Evolutionary conservation across 163 green algal genomes (phyloP), one percentile per base, ranked within the genome.

Genomic region (Scenedesmus sp.): DNA sequence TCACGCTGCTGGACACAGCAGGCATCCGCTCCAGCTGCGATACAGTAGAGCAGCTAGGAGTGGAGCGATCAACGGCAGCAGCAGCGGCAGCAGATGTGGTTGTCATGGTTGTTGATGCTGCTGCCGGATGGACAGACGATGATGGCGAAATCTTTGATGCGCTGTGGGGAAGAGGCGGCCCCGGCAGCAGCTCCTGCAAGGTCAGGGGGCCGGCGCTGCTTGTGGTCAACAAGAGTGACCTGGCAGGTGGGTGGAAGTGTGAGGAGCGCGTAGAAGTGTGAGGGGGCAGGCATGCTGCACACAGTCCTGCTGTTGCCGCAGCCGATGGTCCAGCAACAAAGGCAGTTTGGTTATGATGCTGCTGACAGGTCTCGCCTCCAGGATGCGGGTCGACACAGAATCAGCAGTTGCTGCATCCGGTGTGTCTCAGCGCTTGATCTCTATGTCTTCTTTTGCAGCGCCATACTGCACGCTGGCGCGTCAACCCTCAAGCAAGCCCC

Each of bases 161-260:
- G 8, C 91, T 99, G n/a, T 98, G 95, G 94, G 92, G 94, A 13
- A 92, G 54, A 52, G 79, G 93, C n/a, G 94, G 94, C 13, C 79
- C 92, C 2, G 88, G 94, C 70, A 94, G 56, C 18, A 16, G 83
- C 7, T 84, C 20, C 4, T 94, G 92, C 84, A 56, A 86, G 16
- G 92, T 94, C 54, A 93, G 92, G 83, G 93, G 94, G 8, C 64
- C 81, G 12, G 66, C 91, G 34, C 90, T 99, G 66, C 94, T 99
- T 82, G 96, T 98, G 13, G 91, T 95, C 6, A 99, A 99, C 94
- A 99, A 99, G 92, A 91, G 62, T 7, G 97, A 99, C 93, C 92
- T 97, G 26, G 90, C 90, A 79, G 85, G 90, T 93, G 59, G 4
- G 8, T 83, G 34, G 34, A 46, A 46, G 34, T 3, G 85, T 13